Evolutionary conservation across 306 rosid genomes (phyloP).

Genomic region (Lathyrus sativus): DNA sequence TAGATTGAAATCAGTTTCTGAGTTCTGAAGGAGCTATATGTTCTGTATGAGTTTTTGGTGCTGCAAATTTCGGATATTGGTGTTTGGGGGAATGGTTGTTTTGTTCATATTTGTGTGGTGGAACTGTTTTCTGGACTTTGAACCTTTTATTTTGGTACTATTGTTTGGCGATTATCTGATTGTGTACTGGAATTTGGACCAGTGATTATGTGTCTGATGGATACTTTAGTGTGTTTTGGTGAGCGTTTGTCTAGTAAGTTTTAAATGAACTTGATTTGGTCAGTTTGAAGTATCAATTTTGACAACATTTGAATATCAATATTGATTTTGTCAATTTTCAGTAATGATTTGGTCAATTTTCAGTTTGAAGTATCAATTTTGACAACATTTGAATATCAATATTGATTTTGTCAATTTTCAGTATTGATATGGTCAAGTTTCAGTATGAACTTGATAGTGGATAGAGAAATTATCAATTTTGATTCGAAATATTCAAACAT

Average conservation of each 20-base stretch:
- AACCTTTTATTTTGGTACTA: not conserved
- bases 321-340: not conserved
- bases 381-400: too few species aligned
- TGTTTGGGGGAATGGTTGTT: not conserved
- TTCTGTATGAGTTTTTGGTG: not conserved
- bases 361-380: not conserved
- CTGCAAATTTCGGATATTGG: conserved; percentile 12
- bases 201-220: conserved; percentile 6
- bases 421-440: too few species aligned
- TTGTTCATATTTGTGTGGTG: conserved; percentile 1
- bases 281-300: not conserved
- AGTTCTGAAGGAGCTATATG: too few species aligned
- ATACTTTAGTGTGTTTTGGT: conserved; percentile 5
- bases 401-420: not conserved
- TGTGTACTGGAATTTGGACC: not conserved
- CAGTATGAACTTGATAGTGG: too few species aligned
- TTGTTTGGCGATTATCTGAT: not conserved
- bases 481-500: not conserved
- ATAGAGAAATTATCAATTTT: too few species aligned
- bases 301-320: too few species aligned
- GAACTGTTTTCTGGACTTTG: not conserved
- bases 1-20: not conserved
- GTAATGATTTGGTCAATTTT: too few species aligned
- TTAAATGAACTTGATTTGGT: not conserved
- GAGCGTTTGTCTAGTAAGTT: not conserved